These are phyloP conservation scores for Ustilago xerochloae DNA, from an alignment of 1,284 basidiomycete genomes.

Conservation along the genomic window DNA sequence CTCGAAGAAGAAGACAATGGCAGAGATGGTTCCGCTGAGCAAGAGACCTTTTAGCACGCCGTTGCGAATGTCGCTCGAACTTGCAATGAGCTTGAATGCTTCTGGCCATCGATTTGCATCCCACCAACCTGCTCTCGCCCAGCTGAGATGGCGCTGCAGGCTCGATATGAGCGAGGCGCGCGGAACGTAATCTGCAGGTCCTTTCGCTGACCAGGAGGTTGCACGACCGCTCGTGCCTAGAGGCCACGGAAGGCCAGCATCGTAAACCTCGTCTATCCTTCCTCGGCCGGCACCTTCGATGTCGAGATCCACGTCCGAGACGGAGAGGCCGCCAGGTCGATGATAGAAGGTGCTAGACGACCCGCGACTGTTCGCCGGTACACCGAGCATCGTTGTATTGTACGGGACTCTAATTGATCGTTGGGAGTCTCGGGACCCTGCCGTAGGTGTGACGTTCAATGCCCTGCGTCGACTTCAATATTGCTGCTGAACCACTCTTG, in stretches of 20 bases:
- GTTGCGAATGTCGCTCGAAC: slow-evolving; percentile 54
- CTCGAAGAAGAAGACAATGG: slow-evolving; percentile 62
- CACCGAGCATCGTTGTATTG: slow-evolving; percentile 32
- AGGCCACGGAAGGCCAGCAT: slow-evolving; percentile 52
- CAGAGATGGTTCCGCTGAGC: slow-evolving; percentile 57
- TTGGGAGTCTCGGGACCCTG: too few species aligned
- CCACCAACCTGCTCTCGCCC: slow-evolving; percentile 56
- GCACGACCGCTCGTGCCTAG: slow-evolving; percentile 24
- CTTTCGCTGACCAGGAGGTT: slow-evolving; percentile 60
- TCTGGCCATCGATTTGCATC: slow-evolving; percentile 60
- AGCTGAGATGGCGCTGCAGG: slow-evolving; percentile 47
- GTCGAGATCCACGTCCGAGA: slow-evolving; percentile 62
- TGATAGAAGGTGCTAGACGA: slow-evolving; percentile 36
- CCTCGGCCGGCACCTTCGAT: slow-evolving; percentile 60
- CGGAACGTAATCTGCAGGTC: slow-evolving; percentile 51
- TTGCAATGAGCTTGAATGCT: slow-evolving; percentile 40
- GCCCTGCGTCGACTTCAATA: too few species aligned
- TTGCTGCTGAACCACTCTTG: too few species aligned
- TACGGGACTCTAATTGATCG: too few species aligned
- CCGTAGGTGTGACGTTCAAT: too few species aligned
- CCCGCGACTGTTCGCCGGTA: slow-evolving; percentile 38
- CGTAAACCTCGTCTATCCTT: slow-evolving; percentile 62
- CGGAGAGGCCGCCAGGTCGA: slow-evolving; percentile 21
- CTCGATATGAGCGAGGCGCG: slow-evolving; percentile 42
- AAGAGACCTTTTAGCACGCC: slow-evolving; percentile 62